Base-by-base conservation (phyloP, 495 filamentous ascomycete genomes). In the Rusavskia elegans region DNA sequence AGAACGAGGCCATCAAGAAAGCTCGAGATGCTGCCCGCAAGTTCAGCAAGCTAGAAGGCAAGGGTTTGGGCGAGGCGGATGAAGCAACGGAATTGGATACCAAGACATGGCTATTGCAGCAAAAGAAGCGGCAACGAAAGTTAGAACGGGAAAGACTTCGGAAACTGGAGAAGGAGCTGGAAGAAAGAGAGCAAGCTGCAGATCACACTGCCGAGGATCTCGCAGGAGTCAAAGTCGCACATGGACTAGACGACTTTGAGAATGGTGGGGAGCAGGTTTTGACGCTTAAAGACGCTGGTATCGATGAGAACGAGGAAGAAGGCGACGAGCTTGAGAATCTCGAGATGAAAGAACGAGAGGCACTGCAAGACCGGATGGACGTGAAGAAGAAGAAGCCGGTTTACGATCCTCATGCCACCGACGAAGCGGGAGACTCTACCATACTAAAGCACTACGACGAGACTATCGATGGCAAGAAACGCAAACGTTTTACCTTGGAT, bases 391-490 rank as follows among this genome's bases (percentile, higher is more conserved):
- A 86, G 67, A 88, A 85, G 67, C 85, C 85, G 0, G 79, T 81
- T 2, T 98, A 98, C 59, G 84, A 97, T 59, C 89, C 89, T 2
- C 77, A 85, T 57, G 82, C 82, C 44, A 71, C 79, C 16, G 80
- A 80, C 51, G 84, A 83, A 54, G 76, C 70, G 80, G 52, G 74
- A 71, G 46, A 51, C 27, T 53, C 50, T 5, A 70, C 69, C 3
- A 75, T 98, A 27, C 69, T 98, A 44, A 74, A 80, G 21, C 87
- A 98, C 53, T 98, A 98, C 62, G 92, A 97, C 57, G 90, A 95
- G 61, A 89, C 93, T 60, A 94, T 95, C 45, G 78, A 86, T 39
- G 89, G 88, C 51, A 95, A 94, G 69, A 92, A 90, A 67, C 76
- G 78, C 48, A 96, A 94, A 67, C 71, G 74, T 16, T 97, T 98